These are phyloP conservation scores for Pseudoneurospora amorphoporcata DNA, from an alignment of 495 filamentous ascomycete genomes.

Conservation along the genomic window DNA sequence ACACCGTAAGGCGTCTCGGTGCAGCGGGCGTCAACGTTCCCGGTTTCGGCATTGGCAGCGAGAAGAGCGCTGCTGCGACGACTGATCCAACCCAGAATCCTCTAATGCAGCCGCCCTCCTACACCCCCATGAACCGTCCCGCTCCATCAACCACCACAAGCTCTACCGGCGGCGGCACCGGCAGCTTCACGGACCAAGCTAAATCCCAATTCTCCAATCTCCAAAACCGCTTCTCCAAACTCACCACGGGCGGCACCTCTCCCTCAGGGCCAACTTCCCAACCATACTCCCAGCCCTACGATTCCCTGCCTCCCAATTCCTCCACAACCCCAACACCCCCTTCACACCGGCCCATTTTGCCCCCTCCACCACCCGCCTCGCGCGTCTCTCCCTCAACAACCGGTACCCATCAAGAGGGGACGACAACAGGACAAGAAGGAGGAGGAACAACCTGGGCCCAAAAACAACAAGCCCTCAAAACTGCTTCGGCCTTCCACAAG, in stretches of 20 bases:
- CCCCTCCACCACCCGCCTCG: neutral
- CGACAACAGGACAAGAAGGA: constrained; percentile 12
- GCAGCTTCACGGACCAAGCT: neutral
- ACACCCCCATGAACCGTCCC: constrained; percentile 7
- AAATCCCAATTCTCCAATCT: constrained; percentile 43
- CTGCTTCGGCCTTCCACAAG: constrained; percentile 43
- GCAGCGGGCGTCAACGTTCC: constrained; percentile 77
- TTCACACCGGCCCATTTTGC: neutral
- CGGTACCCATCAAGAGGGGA: neutral
- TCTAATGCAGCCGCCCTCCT: constrained; percentile 1
- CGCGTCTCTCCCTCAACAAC: neutral
- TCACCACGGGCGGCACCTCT: constrained; percentile 20
- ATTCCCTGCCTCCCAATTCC: neutral
- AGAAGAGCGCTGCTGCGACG: constrained; percentile 9
- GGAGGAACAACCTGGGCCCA: constrained; percentile 51
- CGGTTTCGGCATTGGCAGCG: constrained; percentile 57
- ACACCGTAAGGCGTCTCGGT: constrained; percentile 54
- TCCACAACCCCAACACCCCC: neutral
- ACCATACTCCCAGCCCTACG: neutral
- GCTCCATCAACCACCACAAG: constrained; percentile 4
- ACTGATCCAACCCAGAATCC: neutral
- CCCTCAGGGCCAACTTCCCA: neutral
- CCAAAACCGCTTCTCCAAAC: constrained; percentile 54
- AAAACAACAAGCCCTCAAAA: constrained; percentile 51
- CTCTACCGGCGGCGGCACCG: neutral